Percentiles rank a stretch among this genome's conserved stretches.
phyloP scores from a whole-genome alignment of 306 rosid genomes.

The Cercis canadensis region DNA sequence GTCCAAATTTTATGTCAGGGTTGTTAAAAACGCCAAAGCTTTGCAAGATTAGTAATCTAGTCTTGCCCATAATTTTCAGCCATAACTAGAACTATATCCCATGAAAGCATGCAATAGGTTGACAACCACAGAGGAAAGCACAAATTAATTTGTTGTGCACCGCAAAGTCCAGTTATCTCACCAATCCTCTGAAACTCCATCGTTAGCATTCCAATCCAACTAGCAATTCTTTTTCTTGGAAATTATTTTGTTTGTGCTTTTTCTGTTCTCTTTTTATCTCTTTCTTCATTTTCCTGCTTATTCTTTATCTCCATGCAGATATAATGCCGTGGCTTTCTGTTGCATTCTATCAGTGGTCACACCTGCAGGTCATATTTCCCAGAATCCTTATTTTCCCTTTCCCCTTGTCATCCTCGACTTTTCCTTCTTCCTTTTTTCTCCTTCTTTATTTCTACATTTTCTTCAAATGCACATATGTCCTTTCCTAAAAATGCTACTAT shows the following conservation, averaged over 20 bases:
- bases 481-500: neutral
- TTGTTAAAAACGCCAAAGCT: neutral
- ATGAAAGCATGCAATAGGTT: neutral
- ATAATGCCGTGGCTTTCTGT: neutral
- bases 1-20: neutral
- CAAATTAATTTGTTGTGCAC: neutral
- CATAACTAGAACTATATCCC: constrained; percentile 7
- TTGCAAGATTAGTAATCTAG: neutral
- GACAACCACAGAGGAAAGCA: neutral
- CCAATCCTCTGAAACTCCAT: neutral
- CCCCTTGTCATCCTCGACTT: neutral
- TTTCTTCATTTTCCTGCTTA: neutral
- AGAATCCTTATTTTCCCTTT: neutral
- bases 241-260: neutral
- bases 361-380: neutral
- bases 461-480: neutral
- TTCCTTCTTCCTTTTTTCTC: neutral
- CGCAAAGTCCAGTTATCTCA: constrained; percentile 1
- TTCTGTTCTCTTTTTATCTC: neutral
- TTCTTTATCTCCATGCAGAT: neutral
- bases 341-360: neutral
- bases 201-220: neutral
- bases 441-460: neutral
- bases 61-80: neutral
- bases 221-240: neutral